Conservation (phyloP, 2,329 filamentous ascomycete species). For the Mariannaea sp. region DNA sequence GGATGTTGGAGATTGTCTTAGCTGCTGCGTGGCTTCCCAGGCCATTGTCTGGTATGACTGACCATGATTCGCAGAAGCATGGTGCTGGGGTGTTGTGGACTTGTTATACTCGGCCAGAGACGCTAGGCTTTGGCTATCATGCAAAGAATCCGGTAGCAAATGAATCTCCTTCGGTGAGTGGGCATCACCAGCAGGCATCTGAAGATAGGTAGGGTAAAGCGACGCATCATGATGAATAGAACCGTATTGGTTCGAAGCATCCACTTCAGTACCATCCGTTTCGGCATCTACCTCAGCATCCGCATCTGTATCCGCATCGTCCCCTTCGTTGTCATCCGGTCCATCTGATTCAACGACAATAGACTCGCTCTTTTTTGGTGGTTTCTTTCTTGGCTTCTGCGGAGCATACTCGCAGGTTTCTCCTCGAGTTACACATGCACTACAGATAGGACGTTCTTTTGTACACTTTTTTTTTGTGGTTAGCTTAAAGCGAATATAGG, state of each 20-base stretch:
- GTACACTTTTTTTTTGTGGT: slow-evolving; percentile 45
- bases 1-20: slow-evolving; percentile 35
- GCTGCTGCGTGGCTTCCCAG: slow-evolving; percentile 32
- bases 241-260: neutral
- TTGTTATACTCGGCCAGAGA: slow-evolving; percentile 33
- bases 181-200: slow-evolving; percentile 38
- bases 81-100: slow-evolving; percentile 24
- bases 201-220: slow-evolving; percentile 35
- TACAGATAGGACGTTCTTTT: slow-evolving; percentile 47
- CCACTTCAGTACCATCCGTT: too few relatives aligned
- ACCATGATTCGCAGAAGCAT: slow-evolving; percentile 5
- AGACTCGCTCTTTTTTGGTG: slow-evolving; percentile 28
- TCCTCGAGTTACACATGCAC: slow-evolving; percentile 42
- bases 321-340: slow-evolving; percentile 22
- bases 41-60: slow-evolving; percentile 21
- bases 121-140: slow-evolving; percentile 33
- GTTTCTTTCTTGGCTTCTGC: slow-evolving; percentile 37
- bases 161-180: slow-evolving; percentile 30
- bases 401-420: slow-evolving; percentile 47
- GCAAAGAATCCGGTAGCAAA: slow-evolving; percentile 36
- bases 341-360: slow-evolving; percentile 23
- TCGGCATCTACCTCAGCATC: too few relatives aligned
- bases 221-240: neutral
- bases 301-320: slow-evolving; percentile 10
- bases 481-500: neutral